A percentile compares a stretch with the other conserved stretches of the same genome.
phyloP scores from a whole-genome alignment of 108 stramenopile genomes.

The Hondaea fermentalgiana region DNA sequence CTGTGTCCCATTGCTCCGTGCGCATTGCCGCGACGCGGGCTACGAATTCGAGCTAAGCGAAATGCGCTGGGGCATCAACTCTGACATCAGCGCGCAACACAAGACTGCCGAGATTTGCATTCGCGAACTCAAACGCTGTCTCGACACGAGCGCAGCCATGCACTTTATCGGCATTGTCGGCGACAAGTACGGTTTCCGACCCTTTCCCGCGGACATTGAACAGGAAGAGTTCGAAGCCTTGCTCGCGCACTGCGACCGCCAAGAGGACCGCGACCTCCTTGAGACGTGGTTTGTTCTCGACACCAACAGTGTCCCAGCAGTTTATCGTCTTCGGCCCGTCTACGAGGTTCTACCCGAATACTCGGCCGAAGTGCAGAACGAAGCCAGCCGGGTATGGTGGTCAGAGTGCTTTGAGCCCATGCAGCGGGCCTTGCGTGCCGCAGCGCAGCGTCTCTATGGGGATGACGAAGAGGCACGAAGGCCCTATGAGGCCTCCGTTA shows the following conservation, averaged over 20 bases:
- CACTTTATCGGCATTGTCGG: slow-evolving; percentile 6
- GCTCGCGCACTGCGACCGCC: neutral
- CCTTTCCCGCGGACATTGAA: neutral
- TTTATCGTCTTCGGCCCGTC: neutral
- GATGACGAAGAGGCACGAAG: neutral
- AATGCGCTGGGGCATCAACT: slow-evolving; percentile 4
- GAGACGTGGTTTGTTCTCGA: neutral
- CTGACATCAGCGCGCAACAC: neutral
- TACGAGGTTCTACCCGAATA: neutral
- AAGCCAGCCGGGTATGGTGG: neutral
- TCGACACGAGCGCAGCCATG: neutral
- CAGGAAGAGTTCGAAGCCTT: neutral
- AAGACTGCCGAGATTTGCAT: neutral
- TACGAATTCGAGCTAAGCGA: neutral
- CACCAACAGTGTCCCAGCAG: neutral
- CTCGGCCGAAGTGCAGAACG: neutral
- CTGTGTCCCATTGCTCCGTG: neutral
- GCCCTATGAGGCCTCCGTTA: neutral
- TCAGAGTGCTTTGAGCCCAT: slow-evolving; percentile 10
- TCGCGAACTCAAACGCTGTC: neutral
- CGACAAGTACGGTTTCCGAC: neutral
- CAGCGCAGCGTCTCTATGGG: neutral
- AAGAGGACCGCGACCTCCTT: neutral
- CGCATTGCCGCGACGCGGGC: neutral
- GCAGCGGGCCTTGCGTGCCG: neutral